Conservation (phyloP, 768 basidiomycete genomes). For the Postia placenta region DNA sequence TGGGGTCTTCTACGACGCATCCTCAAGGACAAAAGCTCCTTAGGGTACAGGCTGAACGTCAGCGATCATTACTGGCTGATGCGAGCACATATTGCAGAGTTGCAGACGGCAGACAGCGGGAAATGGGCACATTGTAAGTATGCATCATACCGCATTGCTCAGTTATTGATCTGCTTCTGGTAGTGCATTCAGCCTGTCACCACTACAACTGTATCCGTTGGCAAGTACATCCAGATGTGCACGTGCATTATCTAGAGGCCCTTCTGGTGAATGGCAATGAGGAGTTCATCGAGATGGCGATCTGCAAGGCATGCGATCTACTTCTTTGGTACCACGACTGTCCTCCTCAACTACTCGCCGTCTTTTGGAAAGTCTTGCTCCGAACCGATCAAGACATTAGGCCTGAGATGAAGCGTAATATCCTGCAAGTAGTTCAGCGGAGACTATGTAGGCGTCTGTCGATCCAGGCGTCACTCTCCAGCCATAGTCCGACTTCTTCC, state of each 20-base stretch:
- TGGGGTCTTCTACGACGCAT: conserved; percentile 48
- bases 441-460: neutral
- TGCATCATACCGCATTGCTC: neutral
- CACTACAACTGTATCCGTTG: conserved; percentile 36
- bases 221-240: conserved; percentile 35
- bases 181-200: too few relatives aligned
- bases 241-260: conserved; percentile 39
- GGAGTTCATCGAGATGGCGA: conserved; percentile 19
- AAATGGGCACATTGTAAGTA: neutral
- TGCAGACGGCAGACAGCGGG: neutral
- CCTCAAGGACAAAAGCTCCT: conserved; percentile 35
- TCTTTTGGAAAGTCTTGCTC: conserved; percentile 8
- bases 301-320: neutral
- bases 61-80: conserved; percentile 64
- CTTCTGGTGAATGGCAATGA: conserved; percentile 28
- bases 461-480: neutral
- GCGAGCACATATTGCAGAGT: conserved; percentile 26
- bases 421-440: neutral
- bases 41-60: conserved; percentile 25
- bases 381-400: neutral
- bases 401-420: neutral
- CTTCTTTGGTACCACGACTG: neutral
- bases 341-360: conserved; percentile 1
- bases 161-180: too few relatives aligned
- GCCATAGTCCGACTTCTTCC: too few relatives aligned